These are phyloP conservation scores for Penicillium digitatum DNA, from an alignment of 2,329 filamentous ascomycete genomes.

Conservation along the genomic window DNA sequence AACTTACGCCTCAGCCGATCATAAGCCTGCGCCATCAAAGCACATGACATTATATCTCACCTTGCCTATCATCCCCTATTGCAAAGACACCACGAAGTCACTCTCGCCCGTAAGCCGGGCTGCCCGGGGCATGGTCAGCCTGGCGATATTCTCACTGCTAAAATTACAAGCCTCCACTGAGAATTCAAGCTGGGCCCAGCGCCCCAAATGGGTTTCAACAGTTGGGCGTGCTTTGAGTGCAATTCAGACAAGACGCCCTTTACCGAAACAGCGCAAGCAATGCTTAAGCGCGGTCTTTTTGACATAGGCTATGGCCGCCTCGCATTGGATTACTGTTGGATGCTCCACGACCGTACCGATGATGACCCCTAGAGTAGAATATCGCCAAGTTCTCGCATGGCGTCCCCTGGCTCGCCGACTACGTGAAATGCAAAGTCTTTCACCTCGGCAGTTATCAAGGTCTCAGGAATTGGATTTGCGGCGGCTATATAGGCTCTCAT, in stretches of 20 bases:
- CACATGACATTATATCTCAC: neutral
- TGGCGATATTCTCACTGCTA: slow-evolving; percentile 13
- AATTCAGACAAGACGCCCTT: slow-evolving; percentile 50
- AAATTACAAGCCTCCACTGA: slow-evolving; percentile 19
- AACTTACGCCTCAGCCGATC: no score
- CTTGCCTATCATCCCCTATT: neutral
- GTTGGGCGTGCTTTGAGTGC: slow-evolving; percentile 50
- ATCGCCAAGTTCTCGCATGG: slow-evolving; percentile 43
- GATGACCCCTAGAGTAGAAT: slow-evolving; percentile 44
- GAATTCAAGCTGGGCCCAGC: slow-evolving; percentile 29
- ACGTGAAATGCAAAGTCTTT: slow-evolving; percentile 40
- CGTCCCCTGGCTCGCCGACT: slow-evolving; percentile 41
- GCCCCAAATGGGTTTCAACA: slow-evolving; percentile 53
- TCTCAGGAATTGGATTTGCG: slow-evolving; percentile 45
- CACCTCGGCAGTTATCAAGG: slow-evolving; percentile 49
- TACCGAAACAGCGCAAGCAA: slow-evolving; percentile 46
- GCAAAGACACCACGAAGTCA: slow-evolving; percentile 2
- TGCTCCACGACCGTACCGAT: slow-evolving; percentile 32
- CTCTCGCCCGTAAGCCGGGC: slow-evolving; percentile 1
- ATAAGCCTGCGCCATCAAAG: neutral
- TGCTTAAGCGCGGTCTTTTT: slow-evolving; percentile 42
- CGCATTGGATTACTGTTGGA: slow-evolving; percentile 50
- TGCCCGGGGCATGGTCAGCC: slow-evolving; percentile 9
- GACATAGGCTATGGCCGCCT: slow-evolving; percentile 39
- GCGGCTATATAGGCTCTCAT: slow-evolving; percentile 43